Evolutionary conservation across 371 early-diverging fungal species (phyloP).

Genomic region (Blakeslea trispora): DNA sequence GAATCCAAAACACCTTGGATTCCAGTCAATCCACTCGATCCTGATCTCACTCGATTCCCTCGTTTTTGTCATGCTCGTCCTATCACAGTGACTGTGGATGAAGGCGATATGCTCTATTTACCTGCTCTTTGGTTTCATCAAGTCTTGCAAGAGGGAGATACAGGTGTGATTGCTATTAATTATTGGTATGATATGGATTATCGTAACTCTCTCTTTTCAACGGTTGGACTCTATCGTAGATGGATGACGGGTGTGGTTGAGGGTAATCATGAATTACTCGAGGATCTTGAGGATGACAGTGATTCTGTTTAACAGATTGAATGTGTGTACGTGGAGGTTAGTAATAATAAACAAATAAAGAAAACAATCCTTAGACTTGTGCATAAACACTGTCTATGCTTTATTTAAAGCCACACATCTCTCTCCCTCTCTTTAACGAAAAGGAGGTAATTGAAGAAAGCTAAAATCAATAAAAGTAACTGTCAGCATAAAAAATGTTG

Average conservation of each 20-base stretch:
- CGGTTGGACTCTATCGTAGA: constrained; percentile 36
- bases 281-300: constrained; percentile 16
- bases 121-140: constrained; percentile 85
- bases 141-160: constrained; percentile 63
- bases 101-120: constrained; percentile 76
- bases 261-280: constrained; percentile 14
- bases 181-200: constrained; percentile 83
- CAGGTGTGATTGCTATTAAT: constrained; percentile 79
- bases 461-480: no score
- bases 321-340: no score
- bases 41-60: constrained; percentile 50
- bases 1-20: constrained; percentile 63
- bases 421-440: no score
- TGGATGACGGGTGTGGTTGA: constrained; percentile 30
- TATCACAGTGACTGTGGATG: constrained; percentile 56
- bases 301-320: no score
- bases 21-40: constrained; percentile 61
- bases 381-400: no score
- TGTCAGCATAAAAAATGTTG: no score
- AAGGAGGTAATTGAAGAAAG: no score
- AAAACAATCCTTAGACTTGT: no score
- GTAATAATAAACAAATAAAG: no score
- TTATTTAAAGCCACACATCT: no score
- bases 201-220: constrained; percentile 36
- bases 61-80: constrained; percentile 58